A percentile compares a stretch with the other conserved stretches of the same genome.
Conservation (phyloP, 208 protist species). For the Acanthamoeba quina region DNA sequence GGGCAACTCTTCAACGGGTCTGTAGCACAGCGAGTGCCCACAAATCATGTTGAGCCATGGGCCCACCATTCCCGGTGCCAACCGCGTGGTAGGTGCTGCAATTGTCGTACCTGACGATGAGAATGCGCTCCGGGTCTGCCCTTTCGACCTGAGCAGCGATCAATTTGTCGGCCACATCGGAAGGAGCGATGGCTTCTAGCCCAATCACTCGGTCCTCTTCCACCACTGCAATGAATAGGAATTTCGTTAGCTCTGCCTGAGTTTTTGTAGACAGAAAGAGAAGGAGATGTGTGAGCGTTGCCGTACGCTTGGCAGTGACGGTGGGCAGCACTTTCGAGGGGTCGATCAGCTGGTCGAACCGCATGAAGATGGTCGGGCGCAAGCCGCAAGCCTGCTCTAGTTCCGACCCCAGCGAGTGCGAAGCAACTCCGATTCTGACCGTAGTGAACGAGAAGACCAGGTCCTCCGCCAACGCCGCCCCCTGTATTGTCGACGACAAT, state of each 20-base stretch:
- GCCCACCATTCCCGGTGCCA: too few species aligned
- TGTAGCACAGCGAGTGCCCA: background rate
- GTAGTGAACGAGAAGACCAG: constrained; percentile 41
- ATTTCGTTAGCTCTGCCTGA: background rate
- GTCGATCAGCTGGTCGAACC: background rate
- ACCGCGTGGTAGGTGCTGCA: background rate
- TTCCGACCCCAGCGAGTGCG: background rate
- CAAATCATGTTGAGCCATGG: background rate
- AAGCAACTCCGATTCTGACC: background rate
- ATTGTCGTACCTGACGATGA: background rate
- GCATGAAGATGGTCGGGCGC: constrained; percentile 23
- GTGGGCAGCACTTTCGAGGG: background rate
- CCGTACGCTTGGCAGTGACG: background rate
- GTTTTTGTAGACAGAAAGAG: background rate
- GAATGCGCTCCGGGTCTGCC: background rate
- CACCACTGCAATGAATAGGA: background rate
- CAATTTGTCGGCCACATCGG: background rate
- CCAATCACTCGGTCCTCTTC: background rate
- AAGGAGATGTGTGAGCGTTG: background rate
- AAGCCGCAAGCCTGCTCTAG: background rate
- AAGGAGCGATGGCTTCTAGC: background rate
- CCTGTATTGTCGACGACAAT: background rate
- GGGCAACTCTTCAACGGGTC: background rate
- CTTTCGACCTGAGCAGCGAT: background rate
- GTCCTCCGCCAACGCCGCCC: background rate